phyloP scores from a whole-genome alignment of 306 rosid species.

The Cicer cuneatum region DNA sequence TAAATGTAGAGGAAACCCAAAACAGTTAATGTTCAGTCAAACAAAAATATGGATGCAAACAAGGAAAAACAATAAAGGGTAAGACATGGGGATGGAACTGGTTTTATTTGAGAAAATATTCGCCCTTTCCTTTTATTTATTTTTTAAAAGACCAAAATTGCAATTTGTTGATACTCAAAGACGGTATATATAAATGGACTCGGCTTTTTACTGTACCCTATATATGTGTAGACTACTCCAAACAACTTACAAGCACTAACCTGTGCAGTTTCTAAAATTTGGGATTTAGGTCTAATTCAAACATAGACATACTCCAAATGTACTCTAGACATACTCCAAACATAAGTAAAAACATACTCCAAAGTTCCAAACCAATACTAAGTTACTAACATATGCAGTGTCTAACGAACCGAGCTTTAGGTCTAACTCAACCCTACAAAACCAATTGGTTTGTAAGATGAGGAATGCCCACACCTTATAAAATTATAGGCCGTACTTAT shows the following conservation, averaged over 20 bases:
- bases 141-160: background rate
- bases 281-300: background rate
- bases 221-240: background rate
- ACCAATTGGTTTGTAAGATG: background rate
- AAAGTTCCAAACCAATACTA: too few species aligned
- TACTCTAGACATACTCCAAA: too few species aligned
- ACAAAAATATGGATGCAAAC: slow-evolving; percentile 18
- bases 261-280: background rate
- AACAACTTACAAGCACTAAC: background rate
- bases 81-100: background rate
- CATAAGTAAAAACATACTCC: too few species aligned
- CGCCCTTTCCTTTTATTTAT: slow-evolving; percentile 2
- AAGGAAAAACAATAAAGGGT: slow-evolving; percentile 23
- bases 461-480: background rate
- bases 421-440: background rate
- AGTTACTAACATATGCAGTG: too few species aligned
- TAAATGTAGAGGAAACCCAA: slow-evolving; percentile 36
- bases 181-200: background rate
- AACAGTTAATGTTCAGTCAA: slow-evolving; percentile 4
- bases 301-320: too few species aligned
- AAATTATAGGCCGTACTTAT: background rate
- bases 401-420: background rate
- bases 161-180: background rate
- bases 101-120: slow-evolving; percentile 4
- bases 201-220: background rate